Evolutionary conservation across 805 yeast genomes (phyloP).

Genomic region (Sugiyamaella lignohabitans): DNA sequence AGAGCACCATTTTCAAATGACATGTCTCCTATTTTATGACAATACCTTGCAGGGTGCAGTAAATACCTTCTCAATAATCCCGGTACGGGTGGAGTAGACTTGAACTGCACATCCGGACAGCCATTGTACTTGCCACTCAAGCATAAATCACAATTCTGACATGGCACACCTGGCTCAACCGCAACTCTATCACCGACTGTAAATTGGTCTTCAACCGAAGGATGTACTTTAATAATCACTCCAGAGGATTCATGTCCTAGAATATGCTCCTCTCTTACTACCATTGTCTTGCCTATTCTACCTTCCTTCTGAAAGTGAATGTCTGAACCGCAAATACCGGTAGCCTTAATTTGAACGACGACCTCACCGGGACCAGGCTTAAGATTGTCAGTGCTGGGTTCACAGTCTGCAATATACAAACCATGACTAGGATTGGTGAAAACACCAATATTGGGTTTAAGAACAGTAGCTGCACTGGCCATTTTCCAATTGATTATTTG

Average conservation of each 20-base stretch:
- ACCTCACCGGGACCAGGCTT: constrained; percentile 39
- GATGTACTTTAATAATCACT: constrained; percentile 43
- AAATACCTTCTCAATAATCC: constrained; percentile 34
- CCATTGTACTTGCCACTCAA: constrained; percentile 33
- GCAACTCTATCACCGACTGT: constrained; percentile 43
- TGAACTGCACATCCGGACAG: constrained; percentile 33
- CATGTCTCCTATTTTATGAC: constrained; percentile 36
- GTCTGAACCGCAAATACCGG: constrained; percentile 75
- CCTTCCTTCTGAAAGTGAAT: constrained; percentile 65
- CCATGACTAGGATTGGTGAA: constrained; percentile 31
- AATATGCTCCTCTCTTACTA: constrained; percentile 55
- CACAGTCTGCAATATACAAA: constrained; percentile 26
- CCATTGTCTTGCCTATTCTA: constrained; percentile 46
- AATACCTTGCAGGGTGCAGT: constrained; percentile 34
- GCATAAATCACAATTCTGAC: constrained; percentile 36
- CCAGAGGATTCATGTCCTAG: constrained; percentile 57
- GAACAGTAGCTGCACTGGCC: not conserved
- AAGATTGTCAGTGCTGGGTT: constrained; percentile 24
- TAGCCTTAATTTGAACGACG: constrained; percentile 51
- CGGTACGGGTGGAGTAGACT: constrained; percentile 34
- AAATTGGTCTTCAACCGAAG: constrained; percentile 37
- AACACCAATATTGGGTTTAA: constrained; percentile 26
- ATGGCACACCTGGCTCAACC: constrained; percentile 48
- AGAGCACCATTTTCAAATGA: constrained; percentile 49
- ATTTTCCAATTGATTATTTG: not conserved